Evolutionary conservation across 495 filamentous ascomycete species (phyloP).

Genomic region (Sphaerosporella brunnea): DNA sequence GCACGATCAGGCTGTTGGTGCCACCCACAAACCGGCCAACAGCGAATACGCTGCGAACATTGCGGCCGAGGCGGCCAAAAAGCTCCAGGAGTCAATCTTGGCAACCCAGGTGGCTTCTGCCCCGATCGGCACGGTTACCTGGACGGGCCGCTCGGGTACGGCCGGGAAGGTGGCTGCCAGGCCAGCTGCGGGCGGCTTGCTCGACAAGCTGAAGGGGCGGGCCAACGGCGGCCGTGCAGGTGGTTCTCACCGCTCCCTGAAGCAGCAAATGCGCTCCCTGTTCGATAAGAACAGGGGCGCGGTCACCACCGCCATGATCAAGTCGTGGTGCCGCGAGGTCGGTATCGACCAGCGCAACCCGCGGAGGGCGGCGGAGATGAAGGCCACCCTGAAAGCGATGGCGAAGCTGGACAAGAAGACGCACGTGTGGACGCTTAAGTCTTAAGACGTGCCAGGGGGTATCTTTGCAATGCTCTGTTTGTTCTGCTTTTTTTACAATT

Average conservation of each 20-base stretch:
- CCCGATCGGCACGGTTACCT: constrained; percentile 73
- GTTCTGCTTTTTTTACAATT: not conserved
- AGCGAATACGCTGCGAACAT: constrained; percentile 64
- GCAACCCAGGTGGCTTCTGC: constrained; percentile 48
- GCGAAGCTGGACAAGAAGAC: constrained; percentile 12
- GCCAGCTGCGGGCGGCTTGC: constrained; percentile 6
- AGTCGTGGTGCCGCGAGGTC: constrained; percentile 16
- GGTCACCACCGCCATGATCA: constrained; percentile 6
- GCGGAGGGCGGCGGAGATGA: constrained; percentile 14
- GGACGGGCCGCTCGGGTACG: constrained; percentile 71
- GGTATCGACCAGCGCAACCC: constrained; percentile 9
- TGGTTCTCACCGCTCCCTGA: not conserved
- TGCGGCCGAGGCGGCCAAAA: constrained; percentile 56
- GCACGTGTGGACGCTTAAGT: constrained; percentile 12
- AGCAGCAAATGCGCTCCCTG: not conserved
- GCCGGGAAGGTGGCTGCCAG: constrained; percentile 34
- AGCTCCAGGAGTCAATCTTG: constrained; percentile 55
- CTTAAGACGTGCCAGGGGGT: not conserved
- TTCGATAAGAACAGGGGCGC: constrained; percentile 5
- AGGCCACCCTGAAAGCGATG: constrained; percentile 16
- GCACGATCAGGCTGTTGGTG: constrained; percentile 69
- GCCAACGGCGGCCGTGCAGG: not conserved
- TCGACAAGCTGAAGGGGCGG: constrained; percentile 12
- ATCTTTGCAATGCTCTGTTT: not conserved
- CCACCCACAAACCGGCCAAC: constrained; percentile 51